A percentile compares a stretch with the other conserved stretches of the same genome.
These are phyloP conservation scores for Coemansia asiatica DNA, from an alignment of 192 early-diverging fungal genomes.

Conservation along the genomic window DNA sequence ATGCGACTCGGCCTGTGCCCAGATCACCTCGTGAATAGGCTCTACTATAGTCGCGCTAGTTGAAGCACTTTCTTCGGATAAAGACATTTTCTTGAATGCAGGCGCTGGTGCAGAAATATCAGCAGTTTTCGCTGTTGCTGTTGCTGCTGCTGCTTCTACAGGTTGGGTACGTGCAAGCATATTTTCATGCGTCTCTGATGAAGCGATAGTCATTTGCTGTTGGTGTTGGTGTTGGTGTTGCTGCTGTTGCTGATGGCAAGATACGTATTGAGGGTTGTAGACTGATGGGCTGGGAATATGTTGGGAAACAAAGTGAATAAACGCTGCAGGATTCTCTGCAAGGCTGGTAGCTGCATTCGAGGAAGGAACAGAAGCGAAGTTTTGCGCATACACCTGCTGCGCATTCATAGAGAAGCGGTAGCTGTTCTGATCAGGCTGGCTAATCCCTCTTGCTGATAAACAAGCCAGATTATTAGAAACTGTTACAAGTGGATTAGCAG, in stretches of 20 bases:
- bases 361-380: background rate
- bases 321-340: background rate
- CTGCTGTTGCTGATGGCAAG: background rate
- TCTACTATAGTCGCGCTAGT: background rate
- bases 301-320: background rate
- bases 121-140: background rate
- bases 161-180: background rate
- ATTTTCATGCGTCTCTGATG: background rate
- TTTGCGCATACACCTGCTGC: slow-evolving; percentile 6
- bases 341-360: background rate
- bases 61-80: background rate
- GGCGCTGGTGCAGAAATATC: background rate
- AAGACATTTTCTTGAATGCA: background rate
- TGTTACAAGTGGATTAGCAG: background rate
- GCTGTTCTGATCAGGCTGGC: background rate
- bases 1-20: slow-evolving; percentile 42
- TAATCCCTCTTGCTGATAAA: background rate
- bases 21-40: slow-evolving; percentile 24
- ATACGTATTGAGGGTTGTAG: background rate
- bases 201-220: slow-evolving; percentile 5
- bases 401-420: background rate
- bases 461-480: background rate
- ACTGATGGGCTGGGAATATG: background rate
- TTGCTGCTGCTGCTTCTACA: background rate
- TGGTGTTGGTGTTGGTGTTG: background rate